A percentile compares a stretch with the other conserved stretches of the same genome.
phyloP scores from a whole-genome alignment of 192 early-diverging fungal genomes.

The Coemansia sp. region DNA sequence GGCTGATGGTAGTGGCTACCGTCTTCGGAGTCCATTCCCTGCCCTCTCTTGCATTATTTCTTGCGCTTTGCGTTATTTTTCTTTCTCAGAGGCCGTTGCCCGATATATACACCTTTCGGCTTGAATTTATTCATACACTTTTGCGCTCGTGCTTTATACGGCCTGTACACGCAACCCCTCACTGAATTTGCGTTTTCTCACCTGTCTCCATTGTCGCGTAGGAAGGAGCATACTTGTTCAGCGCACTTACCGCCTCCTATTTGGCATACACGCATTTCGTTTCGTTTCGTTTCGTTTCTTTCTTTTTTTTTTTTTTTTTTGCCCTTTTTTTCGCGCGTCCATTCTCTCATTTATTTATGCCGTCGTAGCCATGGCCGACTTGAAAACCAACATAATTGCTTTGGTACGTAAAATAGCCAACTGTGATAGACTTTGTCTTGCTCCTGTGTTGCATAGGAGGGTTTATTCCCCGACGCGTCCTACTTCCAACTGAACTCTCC shows the following conservation, averaged over 20 bases:
- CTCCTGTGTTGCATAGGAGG: background rate
- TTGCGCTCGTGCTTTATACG: background rate
- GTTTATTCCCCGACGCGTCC: background rate
- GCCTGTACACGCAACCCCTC: background rate
- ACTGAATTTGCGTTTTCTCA: background rate
- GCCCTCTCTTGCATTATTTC: background rate
- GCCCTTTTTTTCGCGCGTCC: background rate
- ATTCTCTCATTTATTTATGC: conserved; percentile 5
- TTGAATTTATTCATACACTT: conserved; percentile 11
- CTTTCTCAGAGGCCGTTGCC: background rate
- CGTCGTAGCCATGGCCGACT: conserved; percentile 34
- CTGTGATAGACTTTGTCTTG: background rate
- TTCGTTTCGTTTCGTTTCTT: background rate
- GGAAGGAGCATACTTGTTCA: background rate
- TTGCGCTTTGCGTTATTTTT: conserved; percentile 1
- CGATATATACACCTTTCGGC: background rate
- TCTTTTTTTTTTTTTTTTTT: background rate
- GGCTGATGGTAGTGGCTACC: background rate
- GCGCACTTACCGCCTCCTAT: background rate
- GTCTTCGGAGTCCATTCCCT: background rate
- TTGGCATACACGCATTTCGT: conserved; percentile 9
- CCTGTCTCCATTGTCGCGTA: background rate
- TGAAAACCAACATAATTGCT: conserved; percentile 53
- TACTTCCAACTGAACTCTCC: background rate
- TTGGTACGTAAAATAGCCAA: conserved; percentile 39